Evolutionary conservation across 148 eudicot genomes (phyloP).

Genomic region (Mesembryanthemum crystallinum): DNA sequence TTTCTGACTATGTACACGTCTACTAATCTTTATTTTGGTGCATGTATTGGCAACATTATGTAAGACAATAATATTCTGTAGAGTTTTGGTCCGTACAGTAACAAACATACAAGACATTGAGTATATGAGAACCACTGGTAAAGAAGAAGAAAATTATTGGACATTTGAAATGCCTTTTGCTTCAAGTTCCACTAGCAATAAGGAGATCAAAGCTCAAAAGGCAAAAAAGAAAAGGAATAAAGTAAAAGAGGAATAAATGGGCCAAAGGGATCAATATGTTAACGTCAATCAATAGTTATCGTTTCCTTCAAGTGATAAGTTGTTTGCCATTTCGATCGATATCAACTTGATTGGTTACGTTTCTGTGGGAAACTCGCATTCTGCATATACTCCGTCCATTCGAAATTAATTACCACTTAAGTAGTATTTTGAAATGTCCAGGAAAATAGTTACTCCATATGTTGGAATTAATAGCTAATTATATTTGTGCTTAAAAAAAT

Average conservation of each 20-base stretch:
- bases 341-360: neutral
- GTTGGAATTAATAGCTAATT: no score
- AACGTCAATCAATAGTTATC: neutral
- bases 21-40: neutral
- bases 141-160: neutral
- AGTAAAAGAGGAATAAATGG: neutral
- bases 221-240: neutral
- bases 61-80: neutral
- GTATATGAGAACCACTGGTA: neutral
- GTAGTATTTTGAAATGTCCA: no score
- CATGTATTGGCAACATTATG: neutral
- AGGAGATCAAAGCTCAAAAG: neutral
- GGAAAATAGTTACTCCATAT: no score
- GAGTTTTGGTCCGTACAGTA: neutral
- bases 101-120: neutral
- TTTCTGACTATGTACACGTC: no score
- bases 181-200: no score
- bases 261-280: neutral
- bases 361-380: neutral
- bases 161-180: neutral
- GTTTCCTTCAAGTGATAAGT: neutral
- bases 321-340: neutral
- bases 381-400: no score
- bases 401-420: no score
- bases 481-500: no score